phyloP scores from a whole-genome alignment of 1,284 basidiomycete genomes.

The Pyrrhoderma lamaoense region DNA sequence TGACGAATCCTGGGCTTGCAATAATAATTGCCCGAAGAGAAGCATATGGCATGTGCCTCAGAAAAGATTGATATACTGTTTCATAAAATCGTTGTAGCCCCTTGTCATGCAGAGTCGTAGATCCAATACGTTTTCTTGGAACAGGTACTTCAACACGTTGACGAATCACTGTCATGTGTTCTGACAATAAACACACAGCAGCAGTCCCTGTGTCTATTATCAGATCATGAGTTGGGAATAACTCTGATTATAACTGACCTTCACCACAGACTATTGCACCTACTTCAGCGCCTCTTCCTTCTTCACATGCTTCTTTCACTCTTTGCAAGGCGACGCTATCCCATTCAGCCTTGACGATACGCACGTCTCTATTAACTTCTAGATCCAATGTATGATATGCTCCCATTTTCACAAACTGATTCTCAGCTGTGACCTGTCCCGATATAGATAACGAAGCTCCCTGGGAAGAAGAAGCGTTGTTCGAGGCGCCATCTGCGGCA shows the following conservation, averaged over 20 bases:
- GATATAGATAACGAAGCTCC: slow-evolving; percentile 76
- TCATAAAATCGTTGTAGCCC: slow-evolving; percentile 77
- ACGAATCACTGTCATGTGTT: slow-evolving; percentile 93
- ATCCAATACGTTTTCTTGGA: slow-evolving; percentile 84
- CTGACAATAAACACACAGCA: slow-evolving; percentile 88
- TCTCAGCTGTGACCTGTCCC: slow-evolving; percentile 87
- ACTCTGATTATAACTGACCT: slow-evolving; percentile 31
- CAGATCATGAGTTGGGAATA: neutral
- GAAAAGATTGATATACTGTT: slow-evolving; percentile 81
- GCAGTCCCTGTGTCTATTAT: slow-evolving; percentile 58
- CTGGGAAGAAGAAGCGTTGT: slow-evolving; percentile 35
- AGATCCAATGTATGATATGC: slow-evolving; percentile 95
- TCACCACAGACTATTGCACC: slow-evolving; percentile 96
- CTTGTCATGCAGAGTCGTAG: slow-evolving; percentile 81
- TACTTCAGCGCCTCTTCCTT: slow-evolving; percentile 93
- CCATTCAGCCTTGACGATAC: slow-evolving; percentile 89
- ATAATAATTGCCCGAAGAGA: slow-evolving; percentile 87
- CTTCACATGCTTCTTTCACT: slow-evolving; percentile 82
- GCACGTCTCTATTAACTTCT: slow-evolving; percentile 86
- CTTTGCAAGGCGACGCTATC: slow-evolving; percentile 82
- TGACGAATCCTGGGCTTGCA: slow-evolving; percentile 94
- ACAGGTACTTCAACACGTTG: slow-evolving; percentile 89
- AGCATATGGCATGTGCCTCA: slow-evolving; percentile 84
- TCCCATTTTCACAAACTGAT: slow-evolving; percentile 87
- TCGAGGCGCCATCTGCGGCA: slow-evolving; percentile 32